Base-by-base conservation (phyloP, 345 rosid species). In the Carallia pectinifolia region DNA sequence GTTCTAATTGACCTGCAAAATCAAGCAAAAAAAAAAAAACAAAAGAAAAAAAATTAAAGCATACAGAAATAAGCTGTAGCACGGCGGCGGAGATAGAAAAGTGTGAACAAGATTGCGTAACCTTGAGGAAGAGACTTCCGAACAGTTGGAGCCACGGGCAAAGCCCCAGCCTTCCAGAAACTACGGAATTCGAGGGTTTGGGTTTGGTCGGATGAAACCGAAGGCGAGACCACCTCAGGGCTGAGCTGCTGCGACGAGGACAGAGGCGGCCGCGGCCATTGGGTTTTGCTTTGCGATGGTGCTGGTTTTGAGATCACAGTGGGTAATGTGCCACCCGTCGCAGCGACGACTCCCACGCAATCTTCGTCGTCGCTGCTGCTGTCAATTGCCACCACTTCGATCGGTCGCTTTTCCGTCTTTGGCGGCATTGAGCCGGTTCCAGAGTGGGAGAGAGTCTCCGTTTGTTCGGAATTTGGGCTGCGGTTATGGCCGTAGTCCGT, bases 141-240 rank as follows among this genome's bases (percentile, higher is more conserved):
- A 40, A 70, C 30, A 38, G 66, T 58, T 58, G 80, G 64, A 30
- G 58, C 79, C 58, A 66, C 84, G 7, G 60, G 76, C 53, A 63
- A 82, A 2, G 70, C 83, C 10, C 97, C 94, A 38, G 97, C 97
- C 54, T 89, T 92, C 97, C 97, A 95, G 85, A 95, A 95, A 67
- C 89, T 88, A 53, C 93, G 87, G 61, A 79, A 82, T 60, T 76
- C 91, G 33, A 82, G 76, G 74, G 71, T 54, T 74, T 73, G 76
- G 74, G 71, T 54, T 74, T 73, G 81, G 18, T 61, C 10, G 38
- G 53, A 4, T 33, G 64, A 72, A 39, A 62, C 66, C 61, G 79
- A 60, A 55, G 73, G 37, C 37, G 59, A 37, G 58, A n/a, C 61
- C 62, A 67, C 36, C 17, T 16, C 58, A 8, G 77, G 17, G 54